A percentile compares a stretch with the other conserved stretches of the same genome.
Conservation (phyloP, 768 basidiomycete genomes). For the Collybia nuda region DNA sequence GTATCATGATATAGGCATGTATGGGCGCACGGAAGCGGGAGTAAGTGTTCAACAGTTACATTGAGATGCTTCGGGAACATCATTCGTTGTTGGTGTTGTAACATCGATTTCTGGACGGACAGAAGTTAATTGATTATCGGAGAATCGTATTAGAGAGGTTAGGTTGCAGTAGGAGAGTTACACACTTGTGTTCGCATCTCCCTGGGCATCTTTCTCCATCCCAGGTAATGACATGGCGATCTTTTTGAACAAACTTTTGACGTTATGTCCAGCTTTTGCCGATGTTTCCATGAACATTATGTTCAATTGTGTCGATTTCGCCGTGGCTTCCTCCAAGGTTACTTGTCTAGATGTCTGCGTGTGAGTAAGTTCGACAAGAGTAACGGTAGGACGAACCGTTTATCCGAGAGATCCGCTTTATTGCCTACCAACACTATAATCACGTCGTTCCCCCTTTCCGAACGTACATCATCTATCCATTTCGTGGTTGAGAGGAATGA, state of each 20-base stretch:
- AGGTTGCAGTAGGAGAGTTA: conserved; percentile 1
- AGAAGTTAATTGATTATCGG: conserved; percentile 6
- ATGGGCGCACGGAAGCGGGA: conserved; percentile 8
- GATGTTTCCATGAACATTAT: conserved; percentile 99
- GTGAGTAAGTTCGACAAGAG: conserved; percentile 5
- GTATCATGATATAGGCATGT: conserved; percentile 13
- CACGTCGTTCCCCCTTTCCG: conserved; percentile 95
- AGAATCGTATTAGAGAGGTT: neutral
- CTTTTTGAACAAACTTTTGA: conserved; percentile 98
- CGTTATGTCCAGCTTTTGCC: conserved; percentile 98
- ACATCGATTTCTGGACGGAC: conserved; percentile 81
- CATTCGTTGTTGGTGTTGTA: conserved; percentile 62
- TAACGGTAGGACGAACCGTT: conserved; percentile 63
- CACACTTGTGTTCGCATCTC: conserved; percentile 56
- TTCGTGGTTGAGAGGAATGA: conserved; percentile 99
- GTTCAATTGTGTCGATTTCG: conserved; percentile 84
- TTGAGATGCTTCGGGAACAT: conserved; percentile 84
- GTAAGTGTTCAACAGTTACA: conserved; percentile 67
- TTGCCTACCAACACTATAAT: conserved; percentile 98
- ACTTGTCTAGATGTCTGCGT: conserved; percentile 73
- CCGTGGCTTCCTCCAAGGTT: conserved; percentile 95
- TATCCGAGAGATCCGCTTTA: conserved; percentile 98
- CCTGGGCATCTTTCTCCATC: conserved; percentile 81
- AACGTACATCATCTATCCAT: conserved; percentile 99
- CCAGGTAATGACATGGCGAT: conserved; percentile 98